A percentile compares a stretch with the other conserved stretches of the same genome.
Conservation (phyloP, 23 red algal genomes). For the Gracilaria caudata region DNA sequence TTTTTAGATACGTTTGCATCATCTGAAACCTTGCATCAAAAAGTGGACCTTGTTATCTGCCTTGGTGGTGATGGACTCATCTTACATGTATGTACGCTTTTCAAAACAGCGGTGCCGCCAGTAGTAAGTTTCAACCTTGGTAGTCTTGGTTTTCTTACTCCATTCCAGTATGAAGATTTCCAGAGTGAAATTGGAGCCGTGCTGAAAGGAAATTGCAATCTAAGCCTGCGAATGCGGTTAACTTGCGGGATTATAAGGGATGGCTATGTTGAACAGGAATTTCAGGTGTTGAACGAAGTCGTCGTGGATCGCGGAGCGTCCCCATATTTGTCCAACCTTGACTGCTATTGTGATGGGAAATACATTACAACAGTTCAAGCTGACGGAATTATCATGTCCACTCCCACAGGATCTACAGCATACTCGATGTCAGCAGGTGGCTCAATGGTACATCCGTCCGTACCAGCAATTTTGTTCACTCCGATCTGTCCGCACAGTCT, state of each 20-base stretch:
- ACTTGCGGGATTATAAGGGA: constrained; percentile 69
- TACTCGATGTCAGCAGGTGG: constrained; percentile 94
- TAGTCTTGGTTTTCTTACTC: constrained; percentile 91
- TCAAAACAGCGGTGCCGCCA: constrained; percentile 81
- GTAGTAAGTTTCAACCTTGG: constrained; percentile 94
- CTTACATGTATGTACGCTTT: constrained; percentile 86
- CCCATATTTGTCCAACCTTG: constrained; percentile 94
- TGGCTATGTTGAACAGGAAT: constrained; percentile 66
- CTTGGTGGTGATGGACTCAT: constrained; percentile 96
- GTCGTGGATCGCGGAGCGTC: constrained; percentile 96
- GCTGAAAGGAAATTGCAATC: constrained; percentile 77
- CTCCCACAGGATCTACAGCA: constrained; percentile 97
- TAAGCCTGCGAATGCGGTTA: constrained; percentile 94
- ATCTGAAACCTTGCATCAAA: constrained; percentile 58
- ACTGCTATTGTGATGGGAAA: constrained; percentile 98
- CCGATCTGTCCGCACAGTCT: constrained; percentile 86
- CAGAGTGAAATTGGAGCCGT: constrained; percentile 54
- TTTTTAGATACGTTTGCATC: constrained; percentile 76
- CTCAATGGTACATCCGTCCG: constrained; percentile 99
- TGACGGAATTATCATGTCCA: constrained; percentile 99
- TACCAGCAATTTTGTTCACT: constrained; percentile 98
- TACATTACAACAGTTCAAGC: constrained; percentile 97
- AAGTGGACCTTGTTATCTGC: constrained; percentile 94
- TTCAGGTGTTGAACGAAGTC: constrained; percentile 95
- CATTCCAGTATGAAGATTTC: constrained; percentile 92